Evolutionary conservation across 176 grass and related monocot genomes (phyloP).

Genomic region (Microstegium vimineum): DNA sequence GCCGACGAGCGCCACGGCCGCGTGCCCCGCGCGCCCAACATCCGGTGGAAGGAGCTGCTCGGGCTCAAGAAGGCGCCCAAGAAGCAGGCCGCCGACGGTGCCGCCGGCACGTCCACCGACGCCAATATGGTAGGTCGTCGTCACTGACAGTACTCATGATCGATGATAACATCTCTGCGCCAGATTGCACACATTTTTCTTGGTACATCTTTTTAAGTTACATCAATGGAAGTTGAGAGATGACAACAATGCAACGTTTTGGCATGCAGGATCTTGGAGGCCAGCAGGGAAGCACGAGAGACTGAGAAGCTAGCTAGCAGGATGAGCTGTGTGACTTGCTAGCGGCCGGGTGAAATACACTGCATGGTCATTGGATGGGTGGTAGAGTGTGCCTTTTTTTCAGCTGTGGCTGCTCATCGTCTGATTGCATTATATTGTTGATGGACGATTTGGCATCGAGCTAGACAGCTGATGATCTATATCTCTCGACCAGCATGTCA

Average conservation of each 20-base stretch:
- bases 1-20: conserved; percentile 33
- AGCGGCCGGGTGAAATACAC: not conserved
- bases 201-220: no score
- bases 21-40: conserved; percentile 43
- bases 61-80: conserved; percentile 74
- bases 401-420: conserved; percentile 24
- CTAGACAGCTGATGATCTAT: not conserved
- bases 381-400: not conserved
- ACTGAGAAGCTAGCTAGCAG: conserved; percentile 21
- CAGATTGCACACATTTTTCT: not conserved
- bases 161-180: no score
- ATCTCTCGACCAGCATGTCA: not conserved
- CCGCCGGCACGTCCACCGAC: conserved; percentile 29
- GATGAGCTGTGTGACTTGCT: not conserved
- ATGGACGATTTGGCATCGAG: conserved; percentile 6
- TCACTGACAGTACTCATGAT: not conserved
- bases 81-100: conserved; percentile 31
- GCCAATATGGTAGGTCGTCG: conserved; percentile 17
- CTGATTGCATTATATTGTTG: conserved; percentile 13
- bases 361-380: not conserved
- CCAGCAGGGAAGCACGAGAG: conserved; percentile 37
- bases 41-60: conserved; percentile 90
- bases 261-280: conserved; percentile 46
- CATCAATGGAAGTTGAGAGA: not conserved
- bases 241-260: not conserved